Base-by-base conservation (phyloP, 225 moss, liverwort and hornwort species). In the Antitrichia curtipendula region DNA sequence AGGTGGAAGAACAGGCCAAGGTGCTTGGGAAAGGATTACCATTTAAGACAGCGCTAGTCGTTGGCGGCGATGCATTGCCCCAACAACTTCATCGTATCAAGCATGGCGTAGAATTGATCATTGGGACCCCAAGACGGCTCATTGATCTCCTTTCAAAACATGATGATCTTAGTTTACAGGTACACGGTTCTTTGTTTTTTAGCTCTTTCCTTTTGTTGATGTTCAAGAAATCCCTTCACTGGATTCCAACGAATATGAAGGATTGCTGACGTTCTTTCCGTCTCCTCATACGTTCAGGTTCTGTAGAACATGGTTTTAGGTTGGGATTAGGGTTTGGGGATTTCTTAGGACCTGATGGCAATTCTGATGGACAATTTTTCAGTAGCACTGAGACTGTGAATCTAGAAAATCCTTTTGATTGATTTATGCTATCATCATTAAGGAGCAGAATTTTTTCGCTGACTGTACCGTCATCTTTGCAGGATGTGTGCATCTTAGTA, bases 1-100 rank as follows among this genome's bases (percentile, higher is more conserved):
- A 98, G 89, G 96, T 98, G 73, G 98, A 98, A 89, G 93, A 98
- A 84, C 98, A 98, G 88, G 97, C 97, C 15, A 98, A 97, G 87
- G 91, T 86, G 75, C 88, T 98, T 57, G 97, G 92, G 34, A 94
- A 93, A 88, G 97, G 98, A 58, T 93, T 98, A 84, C 97, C 95
- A 53, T 95, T 97, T 64, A 97, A 97, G 89, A 98, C 98, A 66
- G 98, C 95, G 59, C 92, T 98, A 69, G 97, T 98, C 52, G 95
- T 98, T 57, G 98, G 98, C 58, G 98, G 98, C 68, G 97, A 98
- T 90, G 92, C 95, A 65, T 89, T 97, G 95, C 95, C 98, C 36
- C 94, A 94, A 88, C 98, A 98, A 91, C 76, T 95, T 47, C 92
- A 97, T 91, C 95, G 98, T 70, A 94, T 98, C 79, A 94, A 92